phyloP scores from a whole-genome alignment of 495 filamentous ascomycete species.

The Podospora tetraspora region DNA sequence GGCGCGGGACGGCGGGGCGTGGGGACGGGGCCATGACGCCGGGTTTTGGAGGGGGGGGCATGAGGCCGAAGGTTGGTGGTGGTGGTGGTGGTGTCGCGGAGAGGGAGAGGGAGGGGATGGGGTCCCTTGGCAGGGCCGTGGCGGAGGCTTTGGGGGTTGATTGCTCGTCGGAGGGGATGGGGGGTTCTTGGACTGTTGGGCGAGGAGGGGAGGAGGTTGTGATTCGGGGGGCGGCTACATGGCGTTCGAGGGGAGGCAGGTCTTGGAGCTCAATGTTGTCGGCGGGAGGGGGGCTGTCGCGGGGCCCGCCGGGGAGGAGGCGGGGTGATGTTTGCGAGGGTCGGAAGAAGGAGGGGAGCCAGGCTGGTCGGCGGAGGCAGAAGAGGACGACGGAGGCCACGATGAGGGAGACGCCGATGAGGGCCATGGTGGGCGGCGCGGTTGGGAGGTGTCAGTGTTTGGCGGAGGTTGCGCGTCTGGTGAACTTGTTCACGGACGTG shows the following conservation, averaged over 20 bases:
- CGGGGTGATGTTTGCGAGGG: conserved; percentile 20
- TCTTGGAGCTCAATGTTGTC: conserved; percentile 1
- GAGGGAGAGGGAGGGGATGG: conserved; percentile 40
- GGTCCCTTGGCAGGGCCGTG: neutral
- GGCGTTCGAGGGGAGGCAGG: neutral
- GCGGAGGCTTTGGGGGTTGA: conserved; percentile 40
- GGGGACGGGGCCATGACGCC: conserved; percentile 18
- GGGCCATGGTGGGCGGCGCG: conserved; percentile 36
- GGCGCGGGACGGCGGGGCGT: conserved; percentile 15
- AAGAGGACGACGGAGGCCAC: conserved; percentile 50
- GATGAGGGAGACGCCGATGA: conserved; percentile 50
- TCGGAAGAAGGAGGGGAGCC: conserved; percentile 33
- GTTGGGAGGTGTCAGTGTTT: neutral
- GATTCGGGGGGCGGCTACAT: conserved; percentile 6
- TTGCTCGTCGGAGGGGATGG: conserved; percentile 26
- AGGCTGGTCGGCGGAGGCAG: conserved; percentile 43
- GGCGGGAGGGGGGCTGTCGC: neutral
- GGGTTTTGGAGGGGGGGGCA: conserved; percentile 26
- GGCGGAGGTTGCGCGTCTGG: conserved; percentile 3
- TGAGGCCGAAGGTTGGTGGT: conserved; percentile 21
- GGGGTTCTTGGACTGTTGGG: neutral
- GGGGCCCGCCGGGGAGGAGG: conserved; percentile 26
- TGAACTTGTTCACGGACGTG: neutral
- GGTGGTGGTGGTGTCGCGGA: conserved; percentile 26
- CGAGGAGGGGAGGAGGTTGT: conserved; percentile 18